These are phyloP conservation scores for Stereocaulon alpinum DNA, from an alignment of 495 filamentous ascomycete genomes.

Conservation along the genomic window DNA sequence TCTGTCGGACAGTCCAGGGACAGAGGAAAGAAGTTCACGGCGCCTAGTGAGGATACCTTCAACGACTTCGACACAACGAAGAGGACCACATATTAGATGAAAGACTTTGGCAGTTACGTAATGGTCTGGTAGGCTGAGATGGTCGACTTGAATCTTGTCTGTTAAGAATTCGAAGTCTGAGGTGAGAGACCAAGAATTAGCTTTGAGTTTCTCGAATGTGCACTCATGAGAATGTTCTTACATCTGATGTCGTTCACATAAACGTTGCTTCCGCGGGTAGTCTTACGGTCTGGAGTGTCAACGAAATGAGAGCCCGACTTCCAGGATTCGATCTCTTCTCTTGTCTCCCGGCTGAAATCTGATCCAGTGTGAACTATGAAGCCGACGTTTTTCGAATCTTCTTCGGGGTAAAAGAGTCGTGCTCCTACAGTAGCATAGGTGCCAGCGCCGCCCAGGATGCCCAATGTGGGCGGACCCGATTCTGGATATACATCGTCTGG, in stretches of 20 bases:
- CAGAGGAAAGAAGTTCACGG: constrained; percentile 23
- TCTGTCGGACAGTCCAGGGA: not conserved
- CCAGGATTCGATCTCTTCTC: constrained; percentile 56
- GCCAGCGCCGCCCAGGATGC: constrained; percentile 79
- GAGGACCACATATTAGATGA: constrained; percentile 78
- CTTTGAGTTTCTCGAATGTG: not conserved
- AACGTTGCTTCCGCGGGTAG: constrained; percentile 86
- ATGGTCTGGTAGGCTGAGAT: constrained; percentile 41
- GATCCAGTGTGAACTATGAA: constrained; percentile 87
- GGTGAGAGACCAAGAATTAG: constrained; percentile 22
- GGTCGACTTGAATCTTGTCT: constrained; percentile 68
- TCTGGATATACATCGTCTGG: constrained; percentile 65
- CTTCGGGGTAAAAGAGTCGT: constrained; percentile 58
- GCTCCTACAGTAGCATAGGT: constrained; percentile 81
- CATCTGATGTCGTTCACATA: constrained; percentile 55
- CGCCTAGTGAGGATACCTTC: constrained; percentile 45
- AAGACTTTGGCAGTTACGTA: constrained; percentile 65
- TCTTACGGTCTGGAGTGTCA: constrained; percentile 53
- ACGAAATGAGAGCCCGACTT: constrained; percentile 60
- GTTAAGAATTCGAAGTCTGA: constrained; percentile 80
- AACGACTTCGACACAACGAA: constrained; percentile 65
- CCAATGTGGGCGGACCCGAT: constrained; percentile 44
- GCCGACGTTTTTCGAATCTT: constrained; percentile 44
- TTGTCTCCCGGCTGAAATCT: constrained; percentile 67
- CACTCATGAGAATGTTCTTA: constrained; percentile 20